Evolutionary conservation across 805 yeast species (phyloP).

Genomic region (Ogataea methanolica): DNA sequence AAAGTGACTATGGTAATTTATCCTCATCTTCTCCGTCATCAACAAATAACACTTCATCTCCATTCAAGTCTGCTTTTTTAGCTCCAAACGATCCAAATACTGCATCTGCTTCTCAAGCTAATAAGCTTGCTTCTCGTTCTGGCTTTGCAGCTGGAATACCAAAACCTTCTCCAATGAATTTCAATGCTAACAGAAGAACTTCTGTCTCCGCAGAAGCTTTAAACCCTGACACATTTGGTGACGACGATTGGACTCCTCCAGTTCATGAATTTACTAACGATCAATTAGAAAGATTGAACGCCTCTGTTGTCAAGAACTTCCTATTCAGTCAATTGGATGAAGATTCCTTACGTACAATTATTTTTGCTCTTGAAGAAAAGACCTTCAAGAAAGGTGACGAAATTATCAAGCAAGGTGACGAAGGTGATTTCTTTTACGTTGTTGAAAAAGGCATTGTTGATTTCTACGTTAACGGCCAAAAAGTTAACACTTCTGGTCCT

Average conservation of each 20-base stretch:
- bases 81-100: conserved; percentile 2
- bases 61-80: conserved; percentile 5
- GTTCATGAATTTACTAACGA: conserved; percentile 55
- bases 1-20: conserved; percentile 21
- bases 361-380: conserved; percentile 80
- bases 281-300: conserved; percentile 64
- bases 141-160: conserved; percentile 24
- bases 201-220: conserved; percentile 88
- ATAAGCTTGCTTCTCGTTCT: conserved; percentile 12
- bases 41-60: conserved; percentile 18
- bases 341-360: conserved; percentile 69
- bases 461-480: conserved; percentile 63
- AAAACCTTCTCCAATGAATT: conserved; percentile 48
- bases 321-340: conserved; percentile 79
- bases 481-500: conserved; percentile 71
- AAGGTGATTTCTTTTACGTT: conserved; percentile 88
- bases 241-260: conserved; percentile 72
- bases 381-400: conserved; percentile 51
- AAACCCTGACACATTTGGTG: conserved; percentile 64
- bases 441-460: conserved; percentile 83
- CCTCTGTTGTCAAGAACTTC: conserved; percentile 74
- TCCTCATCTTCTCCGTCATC: conserved; percentile 20
- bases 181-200: conserved; percentile 80
- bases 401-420: conserved; percentile 87
- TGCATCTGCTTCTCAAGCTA: not conserved